phyloP scores from a whole-genome alignment of 495 filamentous ascomycete genomes.

The Penicillium crystallinum region DNA sequence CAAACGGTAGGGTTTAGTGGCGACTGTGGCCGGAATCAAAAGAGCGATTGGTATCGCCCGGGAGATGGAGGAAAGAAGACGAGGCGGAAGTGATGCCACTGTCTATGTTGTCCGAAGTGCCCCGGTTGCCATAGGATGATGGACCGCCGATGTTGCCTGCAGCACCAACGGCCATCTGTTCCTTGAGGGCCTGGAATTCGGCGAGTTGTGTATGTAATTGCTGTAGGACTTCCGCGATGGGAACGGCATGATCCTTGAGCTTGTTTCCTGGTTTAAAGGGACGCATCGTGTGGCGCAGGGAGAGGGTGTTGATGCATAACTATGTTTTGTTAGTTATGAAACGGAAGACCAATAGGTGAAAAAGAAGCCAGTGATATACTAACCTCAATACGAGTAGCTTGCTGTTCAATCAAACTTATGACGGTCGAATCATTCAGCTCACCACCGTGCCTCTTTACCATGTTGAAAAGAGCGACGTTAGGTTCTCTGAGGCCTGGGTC shows the following conservation, averaged over 20 bases:
- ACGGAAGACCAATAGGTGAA: background rate
- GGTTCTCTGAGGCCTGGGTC: slow-evolving; percentile 57
- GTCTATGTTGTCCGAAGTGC: slow-evolving; percentile 15
- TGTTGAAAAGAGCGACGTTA: slow-evolving; percentile 74
- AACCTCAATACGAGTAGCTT: slow-evolving; percentile 93
- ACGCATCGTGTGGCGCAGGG: slow-evolving; percentile 58
- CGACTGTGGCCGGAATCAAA: slow-evolving; percentile 12
- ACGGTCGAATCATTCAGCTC: slow-evolving; percentile 84
- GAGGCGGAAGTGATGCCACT: slow-evolving; percentile 26
- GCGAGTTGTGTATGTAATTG: slow-evolving; percentile 45
- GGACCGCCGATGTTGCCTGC: slow-evolving; percentile 25
- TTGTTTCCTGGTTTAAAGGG: slow-evolving; percentile 44
- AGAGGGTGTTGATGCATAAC: slow-evolving; percentile 62
- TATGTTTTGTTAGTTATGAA: slow-evolving; percentile 23
- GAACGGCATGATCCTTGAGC: slow-evolving; percentile 47
- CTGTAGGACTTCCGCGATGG: slow-evolving; percentile 47
- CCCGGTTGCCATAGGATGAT: slow-evolving; percentile 10
- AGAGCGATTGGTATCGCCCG: slow-evolving; percentile 16
- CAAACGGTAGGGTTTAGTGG: slow-evolving; percentile 3
- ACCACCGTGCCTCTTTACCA: slow-evolving; percentile 75
- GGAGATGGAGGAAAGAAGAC: slow-evolving; percentile 29
- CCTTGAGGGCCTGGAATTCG: slow-evolving; percentile 47
- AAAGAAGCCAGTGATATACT: slow-evolving; percentile 21
- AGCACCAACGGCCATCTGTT: slow-evolving; percentile 36
- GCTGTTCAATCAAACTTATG: slow-evolving; percentile 84